Conservation (phyloP, 176 grass and related monocot genomes). For the Triticum turgidum region DNA sequence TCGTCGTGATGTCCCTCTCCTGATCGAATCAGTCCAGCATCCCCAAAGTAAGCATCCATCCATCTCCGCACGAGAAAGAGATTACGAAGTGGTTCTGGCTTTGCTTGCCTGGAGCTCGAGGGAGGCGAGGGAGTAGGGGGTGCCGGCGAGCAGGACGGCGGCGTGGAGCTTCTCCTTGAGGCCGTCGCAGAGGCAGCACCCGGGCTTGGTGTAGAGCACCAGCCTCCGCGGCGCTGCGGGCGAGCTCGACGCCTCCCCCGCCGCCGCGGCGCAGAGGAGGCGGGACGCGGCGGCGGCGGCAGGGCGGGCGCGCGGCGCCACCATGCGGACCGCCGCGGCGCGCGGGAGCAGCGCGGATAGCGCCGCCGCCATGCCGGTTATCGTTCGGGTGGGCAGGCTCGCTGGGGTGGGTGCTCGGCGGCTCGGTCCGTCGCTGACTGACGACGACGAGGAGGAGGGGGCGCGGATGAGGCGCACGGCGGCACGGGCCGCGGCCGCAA, state of each 20-base stretch:
- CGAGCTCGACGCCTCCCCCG: conserved; percentile 16
- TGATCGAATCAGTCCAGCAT: conserved; percentile 3
- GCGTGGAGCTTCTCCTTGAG: conserved; percentile 90
- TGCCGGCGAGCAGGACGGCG: conserved; percentile 58
- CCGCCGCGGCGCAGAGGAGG: conserved; percentile 36
- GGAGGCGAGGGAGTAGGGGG: conserved; percentile 52
- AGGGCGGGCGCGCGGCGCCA: not conserved
- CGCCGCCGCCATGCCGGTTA: conserved; percentile 26
- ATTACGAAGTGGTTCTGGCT: not conserved
- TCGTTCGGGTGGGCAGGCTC: not conserved
- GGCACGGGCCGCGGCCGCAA: not conserved
- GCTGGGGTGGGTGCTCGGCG: not conserved
- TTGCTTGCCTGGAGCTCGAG: conserved; percentile 67
- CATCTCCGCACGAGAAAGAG: not conserved
- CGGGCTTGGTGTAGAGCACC: conserved; percentile 78
- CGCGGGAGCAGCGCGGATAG: conserved; percentile 31
- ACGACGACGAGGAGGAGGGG: not conserved
- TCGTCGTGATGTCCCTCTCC: conserved; percentile 79
- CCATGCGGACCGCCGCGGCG: conserved; percentile 27
- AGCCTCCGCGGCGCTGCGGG: conserved; percentile 40
- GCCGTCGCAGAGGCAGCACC: conserved; percentile 92
- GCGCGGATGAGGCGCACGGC: conserved; percentile 23
- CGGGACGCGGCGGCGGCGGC: not conserved
- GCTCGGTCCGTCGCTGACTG: not conserved
- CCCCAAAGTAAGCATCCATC: not conserved